Evolutionary conservation across 1,284 basidiomycete genomes (phyloP).

Genomic region (Fistulinella staudtii): DNA sequence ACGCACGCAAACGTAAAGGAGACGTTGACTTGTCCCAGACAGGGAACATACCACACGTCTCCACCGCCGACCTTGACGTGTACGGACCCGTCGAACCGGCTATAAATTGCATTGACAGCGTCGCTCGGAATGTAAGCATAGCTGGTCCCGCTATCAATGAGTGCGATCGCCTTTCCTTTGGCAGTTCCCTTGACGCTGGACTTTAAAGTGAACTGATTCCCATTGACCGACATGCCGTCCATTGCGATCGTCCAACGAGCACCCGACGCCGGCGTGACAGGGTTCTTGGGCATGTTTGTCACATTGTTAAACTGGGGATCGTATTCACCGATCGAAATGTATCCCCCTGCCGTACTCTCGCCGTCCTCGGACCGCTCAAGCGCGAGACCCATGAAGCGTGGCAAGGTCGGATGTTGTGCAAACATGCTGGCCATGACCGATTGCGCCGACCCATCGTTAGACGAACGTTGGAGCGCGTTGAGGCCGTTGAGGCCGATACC

Average conservation of each 20-base stretch:
- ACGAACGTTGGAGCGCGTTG: conserved; percentile 18
- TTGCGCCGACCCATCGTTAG: conserved; percentile 13
- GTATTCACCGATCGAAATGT: conserved; percentile 44
- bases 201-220: conserved; percentile 19
- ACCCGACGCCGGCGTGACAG: conserved; percentile 33
- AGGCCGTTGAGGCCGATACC: conserved; percentile 27
- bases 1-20: conserved; percentile 41
- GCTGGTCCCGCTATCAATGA: conserved; percentile 45
- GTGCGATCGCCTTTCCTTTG: conserved; percentile 32
- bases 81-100: conserved; percentile 34
- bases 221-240: conserved; percentile 36
- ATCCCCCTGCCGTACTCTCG: conserved; percentile 37
- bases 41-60: conserved; percentile 41
- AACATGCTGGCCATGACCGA: conserved; percentile 39
- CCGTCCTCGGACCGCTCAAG: conserved; percentile 39
- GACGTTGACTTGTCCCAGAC: conserved; percentile 39
- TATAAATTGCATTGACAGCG: conserved; percentile 38
- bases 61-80: conserved; percentile 24
- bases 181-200: conserved; percentile 30
- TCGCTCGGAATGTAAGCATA: conserved; percentile 31
- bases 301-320: conserved; percentile 34
- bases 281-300: conserved; percentile 29
- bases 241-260: conserved; percentile 42
- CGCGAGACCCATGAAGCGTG: conserved; percentile 41
- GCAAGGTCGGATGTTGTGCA: conserved; percentile 31